Evolutionary conservation across 495 filamentous ascomycete species (phyloP).

Genomic region (Letharia lupina): DNA sequence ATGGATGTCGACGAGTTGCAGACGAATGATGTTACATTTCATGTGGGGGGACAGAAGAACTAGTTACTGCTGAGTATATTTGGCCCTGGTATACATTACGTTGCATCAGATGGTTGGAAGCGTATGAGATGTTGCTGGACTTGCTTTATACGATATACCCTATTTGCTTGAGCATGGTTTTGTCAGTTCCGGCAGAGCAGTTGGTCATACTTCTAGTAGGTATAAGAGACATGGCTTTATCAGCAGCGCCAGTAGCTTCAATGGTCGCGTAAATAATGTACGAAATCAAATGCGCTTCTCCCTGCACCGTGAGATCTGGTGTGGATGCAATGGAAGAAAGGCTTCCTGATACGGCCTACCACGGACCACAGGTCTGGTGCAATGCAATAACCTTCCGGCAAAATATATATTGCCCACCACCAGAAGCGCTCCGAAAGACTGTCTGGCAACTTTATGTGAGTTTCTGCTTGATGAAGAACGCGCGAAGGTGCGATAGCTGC

Average conservation of each 20-base stretch:
- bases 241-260: not conserved
- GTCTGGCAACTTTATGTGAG: constrained; percentile 52
- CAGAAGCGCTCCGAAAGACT: not conserved
- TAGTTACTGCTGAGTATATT: not conserved
- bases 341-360: not conserved
- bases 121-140: not conserved
- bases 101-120: constrained; percentile 2
- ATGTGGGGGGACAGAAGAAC: constrained; percentile 10
- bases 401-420: not conserved
- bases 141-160: constrained; percentile 1
- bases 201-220: not conserved
- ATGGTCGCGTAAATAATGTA: not conserved
- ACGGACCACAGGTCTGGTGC: not conserved
- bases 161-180: not conserved
- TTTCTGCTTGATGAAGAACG: constrained; percentile 99
- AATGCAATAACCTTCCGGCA: not conserved
- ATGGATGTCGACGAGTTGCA: constrained; percentile 32
- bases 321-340: not conserved
- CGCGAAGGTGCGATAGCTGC: constrained; percentile 89
- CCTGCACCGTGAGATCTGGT: not conserved
- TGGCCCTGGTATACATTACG: not conserved
- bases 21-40: constrained; percentile 21
- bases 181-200: not conserved
- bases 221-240: not conserved
- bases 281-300: not conserved